Evolutionary conservation across 2,329 filamentous ascomycete genomes (phyloP).

Genomic region (Fusarium mundagurra): DNA sequence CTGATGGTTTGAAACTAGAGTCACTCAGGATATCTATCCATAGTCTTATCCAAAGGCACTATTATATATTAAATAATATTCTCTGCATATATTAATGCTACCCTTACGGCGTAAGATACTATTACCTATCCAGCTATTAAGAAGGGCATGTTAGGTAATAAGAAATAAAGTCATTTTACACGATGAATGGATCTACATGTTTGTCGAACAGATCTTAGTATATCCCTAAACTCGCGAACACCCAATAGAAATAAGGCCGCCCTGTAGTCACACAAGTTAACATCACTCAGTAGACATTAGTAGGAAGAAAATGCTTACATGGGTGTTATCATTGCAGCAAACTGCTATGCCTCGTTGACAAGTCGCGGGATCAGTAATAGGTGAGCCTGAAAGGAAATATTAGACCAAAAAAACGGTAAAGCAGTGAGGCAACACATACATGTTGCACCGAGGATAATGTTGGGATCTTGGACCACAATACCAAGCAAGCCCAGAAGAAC

Average conservation of each 20-base stretch:
- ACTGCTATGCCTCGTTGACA: neutral
- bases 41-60: accelerated
- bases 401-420: neutral
- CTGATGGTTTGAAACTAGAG: accelerated
- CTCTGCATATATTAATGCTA: accelerated
- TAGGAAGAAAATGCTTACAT: neutral
- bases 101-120: accelerated
- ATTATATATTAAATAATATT: neutral
- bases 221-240: neutral
- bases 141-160: accelerated
- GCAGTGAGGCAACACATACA: neutral
- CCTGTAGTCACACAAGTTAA: neutral
- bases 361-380: neutral
- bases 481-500: neutral
- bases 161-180: accelerated
- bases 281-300: too few relatives aligned
- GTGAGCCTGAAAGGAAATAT: neutral
- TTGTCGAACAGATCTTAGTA: accelerated
- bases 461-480: neutral
- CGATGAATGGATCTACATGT: accelerated
- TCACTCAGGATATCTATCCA: neutral
- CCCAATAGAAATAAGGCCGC: neutral
- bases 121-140: too few relatives aligned
- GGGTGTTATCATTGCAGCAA: neutral
- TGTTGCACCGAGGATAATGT: neutral